Evolutionary conservation across 805 yeast species (phyloP), one percentile per base, ranked within the genome.

Genomic region (Kluyveromyces nonfermentans): DNA sequence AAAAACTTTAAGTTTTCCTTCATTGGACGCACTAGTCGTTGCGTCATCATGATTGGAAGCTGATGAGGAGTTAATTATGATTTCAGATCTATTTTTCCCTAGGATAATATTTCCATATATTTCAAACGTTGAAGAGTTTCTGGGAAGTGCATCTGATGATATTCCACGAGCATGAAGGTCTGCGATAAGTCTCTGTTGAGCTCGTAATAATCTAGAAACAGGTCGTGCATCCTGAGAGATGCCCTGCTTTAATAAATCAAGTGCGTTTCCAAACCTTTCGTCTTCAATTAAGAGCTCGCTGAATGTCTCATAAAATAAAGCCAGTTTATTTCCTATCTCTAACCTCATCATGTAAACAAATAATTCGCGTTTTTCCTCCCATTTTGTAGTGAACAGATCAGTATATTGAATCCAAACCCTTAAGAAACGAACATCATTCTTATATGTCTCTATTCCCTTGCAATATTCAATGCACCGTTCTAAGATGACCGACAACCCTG

Each of bases 371-470:
- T 89, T 88, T 14, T 81, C 73, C 47, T 81, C 85, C 73, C 79
- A 36, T 8, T 49, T 45, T 2, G 43, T 40, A 5, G 51, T 28
- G 34, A 47, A 50, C 8, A 57, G 41, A 19, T 72, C 74, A 7
- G 84, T 77, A 59, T 86, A 88, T 51, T 78, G 79, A 33, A 89
- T 62, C 97, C 98, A 90, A 1, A 88, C 72, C 48, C 72, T 74
- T 40, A 90, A 62, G 56, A 84, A 88, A 39, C 97, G 65, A 1
- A 90, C 78, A 58, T 90, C 97, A 58, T 89, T 82, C 46, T 78
- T 80, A 59, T 88, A 90, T 48, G 77, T 78, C 0, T 64, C 63
- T 28, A 72, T 74, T 51, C 82, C 85, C 53, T 79, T 70, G 56
- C 86, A 85, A 47, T 70, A 71, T 33, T 78, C 73, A 0, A 94